Evolutionary conservation across 805 yeast genomes (phyloP).

Genomic region (Clavispora vitiphila): DNA sequence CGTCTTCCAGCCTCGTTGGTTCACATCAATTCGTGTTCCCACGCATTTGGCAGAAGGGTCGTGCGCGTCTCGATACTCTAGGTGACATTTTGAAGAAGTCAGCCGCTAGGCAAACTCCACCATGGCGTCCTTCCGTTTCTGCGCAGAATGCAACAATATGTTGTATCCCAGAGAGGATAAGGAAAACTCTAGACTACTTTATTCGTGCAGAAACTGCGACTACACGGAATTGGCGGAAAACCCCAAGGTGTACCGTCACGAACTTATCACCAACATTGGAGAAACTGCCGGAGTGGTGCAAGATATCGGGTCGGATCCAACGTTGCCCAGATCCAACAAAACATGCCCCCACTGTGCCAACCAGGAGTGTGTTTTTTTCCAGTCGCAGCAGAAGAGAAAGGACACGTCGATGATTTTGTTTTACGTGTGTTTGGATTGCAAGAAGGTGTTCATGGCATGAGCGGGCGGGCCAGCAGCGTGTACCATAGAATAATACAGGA

Average conservation of each 20-base stretch:
- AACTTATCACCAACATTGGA: constrained; percentile 83
- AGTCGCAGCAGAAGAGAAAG: constrained; percentile 89
- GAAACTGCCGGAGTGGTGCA: constrained; percentile 97
- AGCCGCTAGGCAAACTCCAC: no score
- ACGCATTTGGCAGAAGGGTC: no score
- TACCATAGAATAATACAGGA: constrained; percentile 1
- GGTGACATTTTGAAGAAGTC: constrained; percentile 1
- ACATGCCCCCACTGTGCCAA: constrained; percentile 88
- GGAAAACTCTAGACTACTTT: constrained; percentile 66
- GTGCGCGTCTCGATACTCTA: constrained; percentile 6
- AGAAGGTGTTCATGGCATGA: constrained; percentile 50
- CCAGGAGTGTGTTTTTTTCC: constrained; percentile 92
- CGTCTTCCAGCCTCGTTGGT: no score
- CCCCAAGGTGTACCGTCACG: constrained; percentile 87
- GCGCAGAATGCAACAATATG: constrained; percentile 97
- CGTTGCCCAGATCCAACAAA: constrained; percentile 91
- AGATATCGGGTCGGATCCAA: constrained; percentile 95
- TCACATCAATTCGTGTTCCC: no score
- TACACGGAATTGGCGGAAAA: constrained; percentile 89
- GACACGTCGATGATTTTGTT: constrained; percentile 95
- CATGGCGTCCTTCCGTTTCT: constrained; percentile 93
- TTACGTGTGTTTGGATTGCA: constrained; percentile 86
- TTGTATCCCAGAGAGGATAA: constrained; percentile 95
- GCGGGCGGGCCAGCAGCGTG: background rate
- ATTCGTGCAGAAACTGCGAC: constrained; percentile 91